Evolutionary conservation across 768 basidiomycete species (phyloP).

Genomic region (Hypholoma sublateritium): DNA sequence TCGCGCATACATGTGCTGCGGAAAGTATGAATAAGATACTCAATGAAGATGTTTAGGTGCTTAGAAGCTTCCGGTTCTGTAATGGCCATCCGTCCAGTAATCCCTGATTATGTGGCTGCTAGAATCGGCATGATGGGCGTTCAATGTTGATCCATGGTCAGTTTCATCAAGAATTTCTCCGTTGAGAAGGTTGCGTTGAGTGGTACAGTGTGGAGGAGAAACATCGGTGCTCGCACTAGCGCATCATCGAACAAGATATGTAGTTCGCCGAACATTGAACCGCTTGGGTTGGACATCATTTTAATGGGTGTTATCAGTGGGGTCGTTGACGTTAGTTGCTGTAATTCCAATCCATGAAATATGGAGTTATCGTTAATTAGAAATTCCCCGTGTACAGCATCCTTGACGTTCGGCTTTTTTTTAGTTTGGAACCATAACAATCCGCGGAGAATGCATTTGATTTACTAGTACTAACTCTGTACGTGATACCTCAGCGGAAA

Average conservation of each 20-base stretch:
- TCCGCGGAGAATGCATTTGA: neutral
- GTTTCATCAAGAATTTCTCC: neutral
- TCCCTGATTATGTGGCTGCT: neutral
- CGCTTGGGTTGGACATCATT: neutral
- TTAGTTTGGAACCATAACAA: neutral
- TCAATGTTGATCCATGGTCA: neutral
- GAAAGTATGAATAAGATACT: conserved; percentile 1
- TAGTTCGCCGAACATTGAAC: neutral
- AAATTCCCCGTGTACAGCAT: neutral
- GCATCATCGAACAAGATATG: neutral
- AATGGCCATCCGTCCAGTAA: neutral
- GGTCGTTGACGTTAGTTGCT: neutral
- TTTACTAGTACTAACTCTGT: too few species aligned
- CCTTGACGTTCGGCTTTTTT: neutral
- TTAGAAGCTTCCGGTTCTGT: neutral
- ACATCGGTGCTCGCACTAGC: neutral
- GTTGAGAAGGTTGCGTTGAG: neutral
- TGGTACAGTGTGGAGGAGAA: neutral
- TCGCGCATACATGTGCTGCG: neutral
- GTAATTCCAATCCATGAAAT: neutral
- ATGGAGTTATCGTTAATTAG: neutral
- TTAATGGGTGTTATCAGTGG: neutral
- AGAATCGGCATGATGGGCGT: neutral
- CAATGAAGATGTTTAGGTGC: neutral
- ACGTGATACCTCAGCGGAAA: too few species aligned